Evolutionary conservation across 805 yeast genomes (phyloP).

Genomic region (Wickerhamiella sorbophila): DNA sequence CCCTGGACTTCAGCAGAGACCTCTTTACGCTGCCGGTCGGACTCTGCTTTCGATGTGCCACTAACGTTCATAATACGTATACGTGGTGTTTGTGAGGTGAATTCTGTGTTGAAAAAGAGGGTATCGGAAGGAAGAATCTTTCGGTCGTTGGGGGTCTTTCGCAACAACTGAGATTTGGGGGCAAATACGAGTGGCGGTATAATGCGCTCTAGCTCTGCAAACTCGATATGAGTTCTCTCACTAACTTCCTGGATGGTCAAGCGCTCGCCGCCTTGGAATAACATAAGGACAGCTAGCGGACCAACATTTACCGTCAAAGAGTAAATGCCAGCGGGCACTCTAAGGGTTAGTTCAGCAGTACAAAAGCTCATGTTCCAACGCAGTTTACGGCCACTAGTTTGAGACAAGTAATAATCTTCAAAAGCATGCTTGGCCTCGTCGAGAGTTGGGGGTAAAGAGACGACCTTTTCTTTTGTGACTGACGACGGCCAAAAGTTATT

Average conservation of each 20-base stretch:
- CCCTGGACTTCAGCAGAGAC: slow-evolving; percentile 66
- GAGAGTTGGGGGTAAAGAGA: slow-evolving; percentile 30
- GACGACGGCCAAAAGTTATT: slow-evolving; percentile 68
- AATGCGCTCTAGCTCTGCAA: slow-evolving; percentile 57
- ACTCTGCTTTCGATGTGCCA: slow-evolving; percentile 41
- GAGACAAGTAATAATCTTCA: slow-evolving; percentile 36
- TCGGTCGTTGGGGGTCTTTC: slow-evolving; percentile 39
- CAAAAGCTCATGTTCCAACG: slow-evolving; percentile 79
- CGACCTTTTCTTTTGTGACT: slow-evolving; percentile 55
- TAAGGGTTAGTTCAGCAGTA: slow-evolving; percentile 60
- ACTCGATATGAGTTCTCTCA: slow-evolving; percentile 57
- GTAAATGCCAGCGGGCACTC: slow-evolving; percentile 54
- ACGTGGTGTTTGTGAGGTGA: slow-evolving; percentile 36
- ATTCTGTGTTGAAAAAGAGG: slow-evolving; percentile 43
- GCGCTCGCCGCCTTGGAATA: slow-evolving; percentile 44
- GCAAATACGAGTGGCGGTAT: slow-evolving; percentile 75
- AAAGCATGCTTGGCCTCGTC: slow-evolving; percentile 32
- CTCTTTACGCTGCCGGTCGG: slow-evolving; percentile 45
- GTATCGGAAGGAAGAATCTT: slow-evolving; percentile 34
- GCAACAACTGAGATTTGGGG: slow-evolving; percentile 60
- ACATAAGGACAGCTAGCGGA: slow-evolving; percentile 61
- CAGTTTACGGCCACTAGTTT: slow-evolving; percentile 44
- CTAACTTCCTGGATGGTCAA: slow-evolving; percentile 49
- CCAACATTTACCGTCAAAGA: slow-evolving; percentile 69
- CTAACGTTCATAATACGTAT: slow-evolving; percentile 56